These are phyloP conservation scores for Gypsophila paniculata DNA, from an alignment of 179 eudicot genomes.

Conservation along the genomic window DNA sequence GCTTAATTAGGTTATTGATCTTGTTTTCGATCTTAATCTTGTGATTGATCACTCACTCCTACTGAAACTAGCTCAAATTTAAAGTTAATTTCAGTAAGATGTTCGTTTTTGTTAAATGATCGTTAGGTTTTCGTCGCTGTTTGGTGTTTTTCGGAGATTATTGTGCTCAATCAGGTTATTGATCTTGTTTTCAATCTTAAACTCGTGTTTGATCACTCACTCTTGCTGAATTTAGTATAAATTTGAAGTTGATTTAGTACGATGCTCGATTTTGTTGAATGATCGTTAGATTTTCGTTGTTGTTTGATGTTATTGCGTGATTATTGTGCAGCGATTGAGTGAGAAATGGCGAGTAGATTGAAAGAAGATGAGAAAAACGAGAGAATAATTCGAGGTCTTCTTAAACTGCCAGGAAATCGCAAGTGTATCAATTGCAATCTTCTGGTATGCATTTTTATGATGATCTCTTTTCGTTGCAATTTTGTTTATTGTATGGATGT, in stretches of 20 bases:
- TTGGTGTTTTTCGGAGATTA: no score
- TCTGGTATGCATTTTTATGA: conserved; percentile 54
- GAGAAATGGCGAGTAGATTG: conserved; percentile 61
- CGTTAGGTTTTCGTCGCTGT: no score
- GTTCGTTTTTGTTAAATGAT: no score
- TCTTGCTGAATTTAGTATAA: not conserved
- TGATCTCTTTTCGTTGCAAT: not conserved
- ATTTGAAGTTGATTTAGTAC: not conserved
- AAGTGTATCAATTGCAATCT: conserved; percentile 88
- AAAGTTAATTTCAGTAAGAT: no score
- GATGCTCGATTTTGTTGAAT: not conserved
- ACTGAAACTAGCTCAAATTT: not conserved
- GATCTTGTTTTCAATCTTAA: conserved; percentile 8
- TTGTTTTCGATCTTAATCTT: conserved; percentile 10
- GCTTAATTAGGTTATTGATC: conserved; percentile 15
- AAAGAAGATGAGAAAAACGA: conserved; percentile 90
- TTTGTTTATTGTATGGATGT: not conserved
- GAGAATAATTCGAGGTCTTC: conserved; percentile 69
- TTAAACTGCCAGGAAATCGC: conserved; percentile 71
- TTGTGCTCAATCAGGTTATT: not conserved
- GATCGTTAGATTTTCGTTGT: not conserved
- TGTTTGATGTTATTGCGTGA: not conserved
- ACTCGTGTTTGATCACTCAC: not conserved
- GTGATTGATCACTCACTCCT: conserved; percentile 1
- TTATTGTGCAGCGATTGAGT: conserved; percentile 23